Evolutionary conservation across 2,329 filamentous ascomycete genomes (phyloP), one percentile per base, ranked within the genome.

Genomic region (Diaporthe sp.): DNA sequence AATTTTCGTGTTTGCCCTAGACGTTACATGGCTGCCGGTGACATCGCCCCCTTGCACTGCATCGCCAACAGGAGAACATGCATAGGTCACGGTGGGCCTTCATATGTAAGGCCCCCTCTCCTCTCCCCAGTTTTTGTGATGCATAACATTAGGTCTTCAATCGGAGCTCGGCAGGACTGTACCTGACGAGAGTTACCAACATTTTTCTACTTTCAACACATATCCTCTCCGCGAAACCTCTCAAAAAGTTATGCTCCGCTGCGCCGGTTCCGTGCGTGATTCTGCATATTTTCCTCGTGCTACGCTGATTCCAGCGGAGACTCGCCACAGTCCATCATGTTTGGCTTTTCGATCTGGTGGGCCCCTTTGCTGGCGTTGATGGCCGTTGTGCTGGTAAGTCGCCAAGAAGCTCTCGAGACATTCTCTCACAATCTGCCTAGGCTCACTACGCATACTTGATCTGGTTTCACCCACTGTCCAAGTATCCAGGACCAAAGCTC

Each of bases 401-500:
- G 1, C 42, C 30, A 28, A 52, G n/a, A 45, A 38, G 22, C 15
- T 5, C 6, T 35, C 13, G 8, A 8, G 30, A 13, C 4, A 10
- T 52, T 6, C 58, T 68, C 42, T 74, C n/a, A 75, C 30, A 28
- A 9, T 17, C 1, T 28, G n/a, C 19, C 4, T 22, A 72, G 70
- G 28, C 47, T 30, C 70, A 40, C 8, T 72, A 64, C 17, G 25
- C 45, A 7, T 64, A 64, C 35, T 45, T 72, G n/a, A 25, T 78
- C 10, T 76, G 67, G 60, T 77, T 79, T 15, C 78, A 79, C 40
- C 77, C 76, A 22, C 60, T 79, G 22, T 72, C 77, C 45, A 77
- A 78, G 45, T 78, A 77, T 54, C 77, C 78, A 2, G 78, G 76
- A 9, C 77, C 77, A 6, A 74, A 60, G 22, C 55, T 78, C 4